Evolutionary conservation across 331 rosid species (phyloP), one percentile per base, ranked within the genome.

Genomic region (Phaseolus coccineus): DNA sequence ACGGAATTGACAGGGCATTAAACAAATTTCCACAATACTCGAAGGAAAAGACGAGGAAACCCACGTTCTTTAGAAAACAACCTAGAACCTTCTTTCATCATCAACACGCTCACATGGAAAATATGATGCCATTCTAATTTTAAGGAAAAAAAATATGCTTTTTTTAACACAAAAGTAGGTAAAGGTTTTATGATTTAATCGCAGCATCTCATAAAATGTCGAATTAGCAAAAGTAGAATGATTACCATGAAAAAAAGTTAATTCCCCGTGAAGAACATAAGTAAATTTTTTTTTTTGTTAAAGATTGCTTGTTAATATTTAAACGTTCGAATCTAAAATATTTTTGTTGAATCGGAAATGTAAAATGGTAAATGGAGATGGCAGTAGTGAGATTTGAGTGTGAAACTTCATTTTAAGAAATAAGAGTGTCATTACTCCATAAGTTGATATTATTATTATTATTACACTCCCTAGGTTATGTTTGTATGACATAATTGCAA

Each of bases 41-140:
- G 50, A 51, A 40, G 19, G 30, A 55, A 66, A 55, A 66, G 62
- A 31, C n/a, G 59, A 80, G 14, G 61, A 78, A 30, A 74, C 57
- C 65, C 85, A 66, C 64, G 22, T 73, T 55, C 14, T 48, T 27
- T 44, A 67, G 56, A 59, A 76, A 31, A 22, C 64, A 48, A 62
- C 78, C 56, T 24, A 56, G 5, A 33, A 47, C 59, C 57, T 59
- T 2, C 63, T 8, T 50, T 30, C 64, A 62, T 57, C 68, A 68
- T 24, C 56, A 30, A 2, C 11, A 42, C 1, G 39, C 51, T 84
- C 79, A 76, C 80, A 57, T 28, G 40, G 37, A 67, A 25, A 57
- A 16, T 15, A 67, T 58, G 4, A 25, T 37, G 28, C 3, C n/a
- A 19, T 56, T 65, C 62, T 19, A 66, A 56, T 28, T 33, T 62